Evolutionary conservation across 345 rosid genomes (phyloP).

Genomic region (Citrus glauca): DNA sequence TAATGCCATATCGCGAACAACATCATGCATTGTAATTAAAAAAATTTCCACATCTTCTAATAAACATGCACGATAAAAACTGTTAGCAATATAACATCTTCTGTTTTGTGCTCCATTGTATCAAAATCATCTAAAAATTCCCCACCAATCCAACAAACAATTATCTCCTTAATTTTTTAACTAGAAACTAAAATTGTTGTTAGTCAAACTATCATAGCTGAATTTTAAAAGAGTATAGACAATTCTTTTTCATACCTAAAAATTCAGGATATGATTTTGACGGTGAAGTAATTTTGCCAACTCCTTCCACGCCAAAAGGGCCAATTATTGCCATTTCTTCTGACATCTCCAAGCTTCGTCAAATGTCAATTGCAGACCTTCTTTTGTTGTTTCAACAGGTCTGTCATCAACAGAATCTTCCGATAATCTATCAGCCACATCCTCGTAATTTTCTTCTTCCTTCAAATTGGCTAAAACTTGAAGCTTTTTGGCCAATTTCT

Average conservation of each 20-base stretch:
- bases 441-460: neutral
- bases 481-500: neutral
- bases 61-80: constrained; percentile 16
- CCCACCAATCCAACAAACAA: constrained; percentile 23
- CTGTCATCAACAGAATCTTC: neutral
- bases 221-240: too few relatives aligned
- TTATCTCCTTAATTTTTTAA: neutral
- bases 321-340: too few relatives aligned
- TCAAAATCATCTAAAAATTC: constrained; percentile 17
- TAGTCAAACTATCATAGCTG: neutral
- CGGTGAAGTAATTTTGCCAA: too few relatives aligned
- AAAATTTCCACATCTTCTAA: constrained; percentile 13
- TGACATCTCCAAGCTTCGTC: too few relatives aligned
- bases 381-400: neutral
- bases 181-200: neutral
- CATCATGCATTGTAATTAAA: constrained; percentile 36
- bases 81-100: constrained; percentile 25
- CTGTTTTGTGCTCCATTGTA: neutral
- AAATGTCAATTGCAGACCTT: too few relatives aligned
- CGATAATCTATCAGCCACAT: neutral
- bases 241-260: neutral
- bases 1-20: constrained; percentile 36
- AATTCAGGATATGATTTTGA: neutral
- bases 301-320: too few relatives aligned
- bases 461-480: neutral